Conservation (phyloP, 2,329 filamentous ascomycete genomes). For the Nectriaceae sp. region DNA sequence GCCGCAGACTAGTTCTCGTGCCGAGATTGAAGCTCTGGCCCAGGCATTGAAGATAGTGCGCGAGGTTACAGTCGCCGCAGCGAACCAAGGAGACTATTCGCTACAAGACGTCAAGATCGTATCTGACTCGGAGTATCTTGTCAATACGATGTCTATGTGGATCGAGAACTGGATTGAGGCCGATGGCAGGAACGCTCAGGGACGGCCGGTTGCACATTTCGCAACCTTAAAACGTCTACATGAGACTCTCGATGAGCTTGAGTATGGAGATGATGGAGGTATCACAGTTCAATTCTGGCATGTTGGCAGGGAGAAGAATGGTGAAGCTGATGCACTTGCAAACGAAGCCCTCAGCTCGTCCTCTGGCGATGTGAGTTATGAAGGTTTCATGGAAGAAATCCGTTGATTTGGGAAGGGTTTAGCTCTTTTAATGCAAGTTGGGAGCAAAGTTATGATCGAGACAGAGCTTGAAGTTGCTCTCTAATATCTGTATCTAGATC, state of each 20-base stretch:
- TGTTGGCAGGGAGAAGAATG: neutral
- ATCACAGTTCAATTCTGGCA: neutral
- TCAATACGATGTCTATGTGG: neutral
- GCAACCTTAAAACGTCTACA: neutral
- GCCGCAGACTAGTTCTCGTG: conserved; percentile 68
- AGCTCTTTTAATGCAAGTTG: too few species aligned
- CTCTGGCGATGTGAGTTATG: too few species aligned
- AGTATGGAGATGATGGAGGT: too few species aligned
- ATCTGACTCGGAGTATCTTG: neutral
- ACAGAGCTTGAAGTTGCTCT: too few species aligned
- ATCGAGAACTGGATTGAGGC: neutral
- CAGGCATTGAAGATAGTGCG: conserved; percentile 48
- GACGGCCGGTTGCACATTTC: neutral
- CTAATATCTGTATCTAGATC: too few species aligned
- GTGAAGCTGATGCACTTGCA: neutral
- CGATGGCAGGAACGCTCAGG: neutral
- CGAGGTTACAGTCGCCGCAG: neutral
- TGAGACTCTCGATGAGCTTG: neutral
- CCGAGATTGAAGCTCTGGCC: conserved; percentile 66
- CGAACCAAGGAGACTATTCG: neutral
- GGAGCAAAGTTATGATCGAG: too few species aligned
- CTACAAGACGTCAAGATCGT: neutral
- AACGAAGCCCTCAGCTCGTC: neutral
- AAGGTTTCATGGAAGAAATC: too few species aligned
- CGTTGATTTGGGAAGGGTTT: too few species aligned